phyloP scores from a whole-genome alignment of 306 rosid species.

The Cucurbita argyrosperma region DNA sequence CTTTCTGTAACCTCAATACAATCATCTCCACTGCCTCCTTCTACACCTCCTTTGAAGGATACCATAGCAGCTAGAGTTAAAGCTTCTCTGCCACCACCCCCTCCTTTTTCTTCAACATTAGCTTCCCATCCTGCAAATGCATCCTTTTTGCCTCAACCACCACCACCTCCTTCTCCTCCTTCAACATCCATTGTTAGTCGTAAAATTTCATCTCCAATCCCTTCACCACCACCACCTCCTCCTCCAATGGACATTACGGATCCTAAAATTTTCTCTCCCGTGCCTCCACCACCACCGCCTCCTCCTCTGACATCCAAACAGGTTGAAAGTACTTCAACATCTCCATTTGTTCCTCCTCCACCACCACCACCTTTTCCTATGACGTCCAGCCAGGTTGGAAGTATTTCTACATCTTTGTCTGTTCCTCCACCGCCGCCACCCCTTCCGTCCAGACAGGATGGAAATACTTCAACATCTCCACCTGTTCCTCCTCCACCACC shows the following conservation, averaged over 20 bases:
- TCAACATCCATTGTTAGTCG: neutral
- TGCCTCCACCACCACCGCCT: slow-evolving; percentile 4
- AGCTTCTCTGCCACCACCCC: slow-evolving; percentile 26
- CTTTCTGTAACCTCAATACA: slow-evolving; percentile 8
- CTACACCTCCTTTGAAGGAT: slow-evolving; percentile 25
- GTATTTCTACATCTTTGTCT: neutral
- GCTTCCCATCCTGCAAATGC: neutral
- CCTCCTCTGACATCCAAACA: slow-evolving; percentile 12
- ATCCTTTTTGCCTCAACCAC: slow-evolving; percentile 6
- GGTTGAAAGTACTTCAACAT: neutral
- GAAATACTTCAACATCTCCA: slow-evolving; percentile 1
- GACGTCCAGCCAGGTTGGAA: neutral
- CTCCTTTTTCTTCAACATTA: slow-evolving; percentile 5
- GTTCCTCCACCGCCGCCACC: slow-evolving; percentile 19
- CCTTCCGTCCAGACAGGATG: slow-evolving; percentile 12
- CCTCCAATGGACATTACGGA: neutral
- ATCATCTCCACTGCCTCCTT: slow-evolving; percentile 25
- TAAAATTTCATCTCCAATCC: neutral
- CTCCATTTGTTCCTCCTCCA: slow-evolving; percentile 1
- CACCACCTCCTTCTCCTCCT: slow-evolving; percentile 11
- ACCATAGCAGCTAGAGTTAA: slow-evolving; percentile 8
- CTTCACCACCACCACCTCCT: neutral
- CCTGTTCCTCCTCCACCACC: slow-evolving; percentile 11
- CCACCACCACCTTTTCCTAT: slow-evolving; percentile 11
- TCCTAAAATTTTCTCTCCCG: neutral